Conservation (phyloP, 192 early-diverging fungal genomes). For the Coemansia sp. region DNA sequence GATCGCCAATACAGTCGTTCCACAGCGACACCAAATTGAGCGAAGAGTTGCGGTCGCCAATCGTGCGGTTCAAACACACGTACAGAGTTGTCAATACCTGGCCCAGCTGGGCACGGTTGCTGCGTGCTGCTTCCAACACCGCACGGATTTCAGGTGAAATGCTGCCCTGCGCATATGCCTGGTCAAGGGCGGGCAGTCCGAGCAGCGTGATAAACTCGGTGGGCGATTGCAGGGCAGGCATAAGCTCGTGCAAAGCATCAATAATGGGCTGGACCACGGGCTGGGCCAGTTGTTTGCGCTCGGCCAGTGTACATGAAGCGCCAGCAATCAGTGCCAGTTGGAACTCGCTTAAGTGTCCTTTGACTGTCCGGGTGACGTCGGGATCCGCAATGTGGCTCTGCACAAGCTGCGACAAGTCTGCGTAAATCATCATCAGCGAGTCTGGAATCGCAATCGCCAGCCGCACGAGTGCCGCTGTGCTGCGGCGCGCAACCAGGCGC, state of each 20-base stretch:
- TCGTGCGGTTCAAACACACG: slow-evolving; percentile 34
- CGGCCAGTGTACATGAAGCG: slow-evolving; percentile 19
- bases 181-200: slow-evolving; percentile 30
- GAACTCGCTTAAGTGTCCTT: slow-evolving; percentile 42
- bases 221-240: slow-evolving; percentile 29
- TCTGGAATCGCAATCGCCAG: slow-evolving; percentile 38
- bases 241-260: slow-evolving; percentile 19
- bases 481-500: slow-evolving; percentile 26
- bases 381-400: slow-evolving; percentile 22
- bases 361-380: slow-evolving; percentile 15
- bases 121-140: slow-evolving; percentile 14
- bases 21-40: slow-evolving; percentile 27
- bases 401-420: slow-evolving; percentile 36
- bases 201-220: slow-evolving; percentile 21
- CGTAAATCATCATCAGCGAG: slow-evolving; percentile 43
- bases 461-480: slow-evolving; percentile 37
- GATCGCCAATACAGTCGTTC: slow-evolving; percentile 25
- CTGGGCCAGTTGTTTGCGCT: slow-evolving; percentile 34
- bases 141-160: not conserved
- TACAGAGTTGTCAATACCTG: slow-evolving; percentile 28
- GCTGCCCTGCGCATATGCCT: slow-evolving; percentile 4
- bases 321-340: slow-evolving; percentile 39
- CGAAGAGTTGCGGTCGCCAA: slow-evolving; percentile 4
- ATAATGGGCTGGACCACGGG: slow-evolving; percentile 38
- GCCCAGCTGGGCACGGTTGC: slow-evolving; percentile 5